Evolutionary conservation across 2,329 filamentous ascomycete species (phyloP).

Genomic region (Dactylonectria macrodidyma): DNA sequence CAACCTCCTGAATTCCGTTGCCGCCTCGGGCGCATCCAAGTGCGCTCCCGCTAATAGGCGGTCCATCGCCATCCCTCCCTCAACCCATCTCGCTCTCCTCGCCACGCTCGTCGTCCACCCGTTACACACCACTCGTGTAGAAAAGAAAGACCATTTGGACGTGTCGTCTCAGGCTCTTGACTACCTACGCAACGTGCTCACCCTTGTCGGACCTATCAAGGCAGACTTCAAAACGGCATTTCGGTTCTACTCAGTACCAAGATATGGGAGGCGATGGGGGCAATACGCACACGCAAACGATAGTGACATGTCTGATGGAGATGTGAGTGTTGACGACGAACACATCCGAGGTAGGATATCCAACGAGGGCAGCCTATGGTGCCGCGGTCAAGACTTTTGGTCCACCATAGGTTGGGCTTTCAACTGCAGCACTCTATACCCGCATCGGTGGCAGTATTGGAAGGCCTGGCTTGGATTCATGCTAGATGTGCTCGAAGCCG

Average conservation of each 20-base stretch:
- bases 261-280: conserved; percentile 51
- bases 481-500: conserved; percentile 81
- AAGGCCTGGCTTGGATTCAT: conserved; percentile 84
- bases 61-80: conserved; percentile 76
- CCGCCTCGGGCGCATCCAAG: conserved; percentile 66
- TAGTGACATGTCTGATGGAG: conserved; percentile 57
- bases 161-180: conserved; percentile 77
- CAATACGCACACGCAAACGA: conserved; percentile 60
- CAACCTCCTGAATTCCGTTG: conserved; percentile 74
- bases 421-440: conserved; percentile 84
- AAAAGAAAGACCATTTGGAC: conserved; percentile 71
- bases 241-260: conserved; percentile 65
- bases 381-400: conserved; percentile 90
- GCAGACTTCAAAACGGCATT: conserved; percentile 82
- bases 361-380: conserved; percentile 78
- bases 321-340: conserved; percentile 64
- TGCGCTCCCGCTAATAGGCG: conserved; percentile 42
- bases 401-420: conserved; percentile 91
- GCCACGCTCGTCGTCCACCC: conserved; percentile 89
- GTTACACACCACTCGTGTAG: conserved; percentile 80
- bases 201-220: conserved; percentile 77
- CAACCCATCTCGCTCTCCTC: conserved; percentile 82
- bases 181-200: conserved; percentile 78
- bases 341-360: conserved; percentile 73
- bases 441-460: conserved; percentile 86